phyloP scores from a whole-genome alignment of 805 yeast species.

The Saturnispora zaruensis region DNA sequence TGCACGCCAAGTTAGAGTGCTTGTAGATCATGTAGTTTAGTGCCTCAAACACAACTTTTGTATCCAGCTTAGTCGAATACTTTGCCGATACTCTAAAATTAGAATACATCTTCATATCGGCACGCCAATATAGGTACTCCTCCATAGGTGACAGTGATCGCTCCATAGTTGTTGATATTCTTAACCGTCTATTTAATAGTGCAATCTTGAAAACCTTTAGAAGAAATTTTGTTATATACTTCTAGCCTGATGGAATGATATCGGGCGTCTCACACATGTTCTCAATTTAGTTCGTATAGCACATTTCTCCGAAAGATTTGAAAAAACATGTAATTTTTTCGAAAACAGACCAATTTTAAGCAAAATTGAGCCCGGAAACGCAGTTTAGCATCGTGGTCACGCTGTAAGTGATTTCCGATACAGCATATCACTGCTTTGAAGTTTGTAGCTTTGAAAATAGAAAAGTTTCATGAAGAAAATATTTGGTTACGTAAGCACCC shows the following conservation, averaged over 20 bases:
- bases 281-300: not conserved
- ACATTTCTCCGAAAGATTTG: too few relatives aligned
- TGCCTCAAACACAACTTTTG: conserved; percentile 7
- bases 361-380: not conserved
- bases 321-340: not conserved
- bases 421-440: too few relatives aligned
- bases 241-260: not conserved
- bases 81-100: conserved; percentile 8
- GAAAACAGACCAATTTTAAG: not conserved
- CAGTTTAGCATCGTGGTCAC: not conserved
- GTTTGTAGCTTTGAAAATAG: too few relatives aligned
- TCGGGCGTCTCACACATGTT: not conserved
- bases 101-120: not conserved
- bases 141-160: conserved; percentile 4
- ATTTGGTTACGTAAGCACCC: not conserved
- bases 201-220: too few relatives aligned
- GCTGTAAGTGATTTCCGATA: not conserved
- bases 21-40: conserved; percentile 10
- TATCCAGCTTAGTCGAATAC: not conserved
- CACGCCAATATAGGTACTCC: conserved; percentile 8
- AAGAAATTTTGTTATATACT: not conserved
- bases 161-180: not conserved
- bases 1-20: not conserved
- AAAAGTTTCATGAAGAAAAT: not conserved
- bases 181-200: not conserved